phyloP scores from a whole-genome alignment of 805 yeast species.

The Candida gorgasii region DNA sequence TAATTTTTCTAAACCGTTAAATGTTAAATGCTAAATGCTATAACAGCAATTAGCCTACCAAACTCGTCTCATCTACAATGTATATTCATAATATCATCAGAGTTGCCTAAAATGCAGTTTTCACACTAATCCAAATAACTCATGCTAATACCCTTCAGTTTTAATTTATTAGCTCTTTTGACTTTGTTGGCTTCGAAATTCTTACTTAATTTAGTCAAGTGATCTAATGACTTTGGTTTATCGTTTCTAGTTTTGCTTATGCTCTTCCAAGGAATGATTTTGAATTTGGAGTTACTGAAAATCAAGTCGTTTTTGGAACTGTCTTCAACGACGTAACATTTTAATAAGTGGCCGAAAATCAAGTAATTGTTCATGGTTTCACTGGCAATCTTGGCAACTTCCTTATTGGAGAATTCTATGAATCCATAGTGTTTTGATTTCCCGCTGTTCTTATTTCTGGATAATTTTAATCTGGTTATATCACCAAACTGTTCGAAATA shows the following conservation, averaged over 20 bases:
- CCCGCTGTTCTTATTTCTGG: slow-evolving; percentile 89
- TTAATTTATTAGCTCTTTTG: slow-evolving; percentile 50
- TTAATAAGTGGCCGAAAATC: slow-evolving; percentile 81
- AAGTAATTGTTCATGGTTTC: slow-evolving; percentile 96
- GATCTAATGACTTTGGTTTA: slow-evolving; percentile 53
- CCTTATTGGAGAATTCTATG: slow-evolving; percentile 70
- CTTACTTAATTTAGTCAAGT: slow-evolving; percentile 55
- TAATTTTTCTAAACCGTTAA: no score
- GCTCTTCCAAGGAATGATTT: slow-evolving; percentile 59
- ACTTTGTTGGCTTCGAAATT: slow-evolving; percentile 43
- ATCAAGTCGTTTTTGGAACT: slow-evolving; percentile 59
- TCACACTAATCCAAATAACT: slow-evolving; percentile 14
- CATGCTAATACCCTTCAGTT: slow-evolving; percentile 55
- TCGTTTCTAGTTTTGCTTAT: slow-evolving; percentile 56
- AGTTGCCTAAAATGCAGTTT: background rate
- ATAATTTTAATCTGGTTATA: slow-evolving; percentile 72
- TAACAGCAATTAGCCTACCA: no score
- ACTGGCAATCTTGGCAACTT: slow-evolving; percentile 84
- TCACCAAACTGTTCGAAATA: slow-evolving; percentile 93
- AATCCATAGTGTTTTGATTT: slow-evolving; percentile 74
- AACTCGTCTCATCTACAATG: no score
- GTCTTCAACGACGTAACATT: slow-evolving; percentile 57
- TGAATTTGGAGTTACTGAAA: slow-evolving; percentile 57
- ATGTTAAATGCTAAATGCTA: no score
- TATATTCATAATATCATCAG: background rate